Evolutionary conservation across 495 filamentous ascomycete species (phyloP), one percentile per base, ranked within the genome.

Genomic region (Lasiosphaeria ovina): DNA sequence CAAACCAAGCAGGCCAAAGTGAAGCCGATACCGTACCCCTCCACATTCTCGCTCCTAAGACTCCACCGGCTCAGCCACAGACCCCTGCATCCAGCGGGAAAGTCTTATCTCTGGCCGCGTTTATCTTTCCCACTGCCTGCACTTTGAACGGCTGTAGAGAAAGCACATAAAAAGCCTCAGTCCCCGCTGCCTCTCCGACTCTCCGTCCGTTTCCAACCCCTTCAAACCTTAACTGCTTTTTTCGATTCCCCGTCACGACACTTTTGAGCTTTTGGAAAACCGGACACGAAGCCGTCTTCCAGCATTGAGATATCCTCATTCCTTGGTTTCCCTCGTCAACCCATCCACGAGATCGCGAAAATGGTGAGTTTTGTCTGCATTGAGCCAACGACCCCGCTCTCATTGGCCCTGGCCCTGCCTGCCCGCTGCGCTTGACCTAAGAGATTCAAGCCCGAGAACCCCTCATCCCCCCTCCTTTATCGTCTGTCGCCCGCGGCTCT

Each of bases 101-200:
- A 24, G 24, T 31, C 52, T 38, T 38, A 35, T 56, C 54, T 56
- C 40, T 44, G 54, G 40, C 9, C 32, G 54, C 17, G 38, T 47
- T 32, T 47, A 45, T 44, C 54, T 55, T 35, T 55, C 34, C 52
- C 52, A 38, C 33, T 4, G n/a, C 35, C 42, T 38, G 54, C 42
- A 45, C 54, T 7, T n/a, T 45, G 54, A 56, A 45, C 53, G 35
- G 38, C 11, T 57, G 52, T 50, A 56, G 53, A 35, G 31, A 36
- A 62, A 62, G 56, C 42, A 51, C 56, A 62, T 62, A 62, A 62
- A 62, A 62, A 51, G 55, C 55, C 60, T 62, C 60, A 53, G 55
- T 58, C 60, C 60, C 60, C 60, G 60, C 58, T 54, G 50, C 14
- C 42, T 48, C 38, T 10, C 35, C 36, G 12, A 31, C 31, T 38